A percentile compares a stretch with the other conserved stretches of the same genome.
These are phyloP conservation scores for Lactarius hengduanensis DNA, from an alignment of 768 basidiomycete genomes.

Conservation along the genomic window DNA sequence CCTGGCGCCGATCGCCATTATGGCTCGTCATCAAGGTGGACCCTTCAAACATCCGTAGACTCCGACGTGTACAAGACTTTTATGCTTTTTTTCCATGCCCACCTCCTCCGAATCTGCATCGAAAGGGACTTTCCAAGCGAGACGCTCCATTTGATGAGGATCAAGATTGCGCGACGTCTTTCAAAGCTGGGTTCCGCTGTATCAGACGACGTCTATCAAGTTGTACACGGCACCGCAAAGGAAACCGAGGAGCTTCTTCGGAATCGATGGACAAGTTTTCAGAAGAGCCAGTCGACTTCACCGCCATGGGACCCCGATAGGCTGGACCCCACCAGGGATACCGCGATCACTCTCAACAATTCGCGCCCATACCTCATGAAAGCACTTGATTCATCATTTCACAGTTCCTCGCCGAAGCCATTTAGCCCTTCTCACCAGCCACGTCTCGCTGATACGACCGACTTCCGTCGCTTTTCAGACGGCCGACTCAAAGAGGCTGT, in stretches of 20 bases:
- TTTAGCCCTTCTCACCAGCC: neutral
- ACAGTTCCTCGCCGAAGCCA: neutral
- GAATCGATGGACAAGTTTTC: neutral
- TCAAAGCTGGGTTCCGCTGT: neutral
- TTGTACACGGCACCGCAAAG: too few relatives aligned
- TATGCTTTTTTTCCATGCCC: neutral
- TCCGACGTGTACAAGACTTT: neutral
- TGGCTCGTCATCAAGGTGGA: neutral
- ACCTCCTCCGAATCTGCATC: neutral
- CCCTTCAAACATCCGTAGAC: neutral
- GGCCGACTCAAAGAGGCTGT: neutral
- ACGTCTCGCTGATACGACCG: neutral
- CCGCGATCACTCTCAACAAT: neutral
- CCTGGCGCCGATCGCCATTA: neutral
- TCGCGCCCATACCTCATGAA: neutral
- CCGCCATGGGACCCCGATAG: neutral
- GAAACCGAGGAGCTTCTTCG: too few relatives aligned
- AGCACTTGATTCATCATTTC: neutral
- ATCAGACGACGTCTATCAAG: too few relatives aligned
- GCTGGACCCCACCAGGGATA: neutral
- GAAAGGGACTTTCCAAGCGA: neutral
- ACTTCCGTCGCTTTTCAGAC: neutral
- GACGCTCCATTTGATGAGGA: neutral
- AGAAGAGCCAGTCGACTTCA: neutral
- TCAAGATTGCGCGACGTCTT: neutral